Evolutionary conservation across 805 yeast genomes (phyloP).

Genomic region (Starmerella lactis-condensi): DNA sequence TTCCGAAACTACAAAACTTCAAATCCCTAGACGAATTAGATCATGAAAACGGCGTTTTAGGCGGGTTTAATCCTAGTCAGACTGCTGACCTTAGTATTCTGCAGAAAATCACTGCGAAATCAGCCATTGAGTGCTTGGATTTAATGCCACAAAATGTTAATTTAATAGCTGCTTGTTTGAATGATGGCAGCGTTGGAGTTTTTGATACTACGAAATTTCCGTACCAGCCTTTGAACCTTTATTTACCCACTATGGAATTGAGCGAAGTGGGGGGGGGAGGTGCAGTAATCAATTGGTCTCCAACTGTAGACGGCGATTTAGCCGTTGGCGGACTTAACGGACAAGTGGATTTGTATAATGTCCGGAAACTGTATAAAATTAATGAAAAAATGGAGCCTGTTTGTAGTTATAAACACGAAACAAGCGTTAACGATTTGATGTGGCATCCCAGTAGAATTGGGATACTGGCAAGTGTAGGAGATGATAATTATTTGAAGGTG

Average conservation of each 20-base stretch:
- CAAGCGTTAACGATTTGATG: conserved; percentile 53
- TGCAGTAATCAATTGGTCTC: conserved; percentile 53
- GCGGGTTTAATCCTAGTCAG: conserved; percentile 17
- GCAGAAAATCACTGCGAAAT: conserved; percentile 48
- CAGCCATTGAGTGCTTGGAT: conserved; percentile 55
- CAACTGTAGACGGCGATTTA: conserved; percentile 40
- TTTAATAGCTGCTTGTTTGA: conserved; percentile 50
- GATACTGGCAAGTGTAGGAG: conserved; percentile 49
- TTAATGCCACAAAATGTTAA: conserved; percentile 79
- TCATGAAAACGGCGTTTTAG: conserved; percentile 22
- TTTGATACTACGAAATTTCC: conserved; percentile 77
- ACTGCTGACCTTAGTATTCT: conserved; percentile 26
- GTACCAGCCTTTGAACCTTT: conserved; percentile 24
- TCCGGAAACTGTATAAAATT: conserved; percentile 25
- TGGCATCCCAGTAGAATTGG: conserved; percentile 50
- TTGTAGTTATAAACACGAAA: conserved; percentile 19
- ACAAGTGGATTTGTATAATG: conserved; percentile 46
- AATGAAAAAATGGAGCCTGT: conserved; percentile 14
- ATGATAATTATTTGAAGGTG: conserved; percentile 24
- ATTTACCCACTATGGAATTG: conserved; percentile 32
- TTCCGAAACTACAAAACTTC: conserved; percentile 16
- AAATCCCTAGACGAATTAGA: conserved; percentile 24
- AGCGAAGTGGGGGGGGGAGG: conserved; percentile 26
- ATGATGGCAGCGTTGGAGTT: conserved; percentile 43
- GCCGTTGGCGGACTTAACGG: conserved; percentile 47